Percentiles rank a stretch among this genome's conserved stretches.
These are phyloP conservation scores for Candida coquimbonensis DNA, from an alignment of 805 yeast species.

Conservation along the genomic window DNA sequence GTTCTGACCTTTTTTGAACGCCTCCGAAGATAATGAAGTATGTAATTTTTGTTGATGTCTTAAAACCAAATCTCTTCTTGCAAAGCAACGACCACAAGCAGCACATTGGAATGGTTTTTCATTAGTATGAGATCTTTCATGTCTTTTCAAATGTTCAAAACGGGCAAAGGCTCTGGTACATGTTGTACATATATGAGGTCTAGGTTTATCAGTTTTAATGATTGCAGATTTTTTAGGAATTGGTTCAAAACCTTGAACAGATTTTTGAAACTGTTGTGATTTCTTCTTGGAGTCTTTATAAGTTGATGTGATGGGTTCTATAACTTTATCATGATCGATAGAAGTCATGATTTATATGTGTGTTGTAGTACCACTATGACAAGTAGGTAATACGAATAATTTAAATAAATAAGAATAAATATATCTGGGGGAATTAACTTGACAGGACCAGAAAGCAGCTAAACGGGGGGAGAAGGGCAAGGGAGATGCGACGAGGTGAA, in stretches of 20 bases:
- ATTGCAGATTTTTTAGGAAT: slow-evolving; percentile 81
- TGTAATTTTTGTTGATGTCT: slow-evolving; percentile 95
- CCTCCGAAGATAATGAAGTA: slow-evolving; percentile 36
- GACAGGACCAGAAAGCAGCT: too few species aligned
- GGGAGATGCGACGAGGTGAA: too few species aligned
- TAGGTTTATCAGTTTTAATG: slow-evolving; percentile 85
- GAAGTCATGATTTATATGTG: background rate
- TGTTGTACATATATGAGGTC: slow-evolving; percentile 85
- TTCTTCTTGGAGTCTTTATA: slow-evolving; percentile 5
- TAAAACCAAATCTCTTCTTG: slow-evolving; percentile 78
- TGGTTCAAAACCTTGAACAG: slow-evolving; percentile 42
- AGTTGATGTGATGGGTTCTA: slow-evolving; percentile 8
- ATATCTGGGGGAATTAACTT: too few species aligned
- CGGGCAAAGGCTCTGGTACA: slow-evolving; percentile 96
- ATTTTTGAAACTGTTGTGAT: slow-evolving; percentile 20
- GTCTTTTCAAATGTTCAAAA: slow-evolving; percentile 88
- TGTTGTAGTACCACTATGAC: too few species aligned
- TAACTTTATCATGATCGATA: slow-evolving; percentile 3
- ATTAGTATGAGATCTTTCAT: slow-evolving; percentile 89
- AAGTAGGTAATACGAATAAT: too few species aligned
- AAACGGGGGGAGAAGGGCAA: too few species aligned
- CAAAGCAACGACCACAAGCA: slow-evolving; percentile 93
- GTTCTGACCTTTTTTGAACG: slow-evolving; percentile 23
- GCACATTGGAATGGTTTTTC: slow-evolving; percentile 96
- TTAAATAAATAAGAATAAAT: too few species aligned